phyloP scores from a whole-genome alignment of 169 alveolate species.

The Theileria parva region DNA sequence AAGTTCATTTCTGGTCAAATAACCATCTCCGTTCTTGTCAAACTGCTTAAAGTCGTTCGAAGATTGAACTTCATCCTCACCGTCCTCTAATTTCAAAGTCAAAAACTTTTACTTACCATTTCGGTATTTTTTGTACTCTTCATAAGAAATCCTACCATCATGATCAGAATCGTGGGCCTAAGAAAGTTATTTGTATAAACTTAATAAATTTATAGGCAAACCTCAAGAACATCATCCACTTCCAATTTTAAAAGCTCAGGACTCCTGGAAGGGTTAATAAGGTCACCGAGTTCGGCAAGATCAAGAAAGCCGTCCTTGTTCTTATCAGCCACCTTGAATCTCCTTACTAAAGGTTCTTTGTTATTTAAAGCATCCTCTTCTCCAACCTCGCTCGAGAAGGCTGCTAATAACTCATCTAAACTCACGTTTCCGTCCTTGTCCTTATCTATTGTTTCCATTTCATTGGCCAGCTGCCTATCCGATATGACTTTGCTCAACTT shows the following conservation, averaged over 20 bases:
- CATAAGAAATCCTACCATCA: conserved; percentile 75
- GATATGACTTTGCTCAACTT: conserved; percentile 55
- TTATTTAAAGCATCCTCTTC: conserved; percentile 65
- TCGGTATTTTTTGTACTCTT: conserved; percentile 61
- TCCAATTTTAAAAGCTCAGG: conserved; percentile 71
- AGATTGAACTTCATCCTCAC: conserved; percentile 31
- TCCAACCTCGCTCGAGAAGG: conserved; percentile 69
- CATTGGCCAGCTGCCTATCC: conserved; percentile 72
- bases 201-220: not conserved
- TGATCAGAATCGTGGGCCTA: conserved; percentile 74
- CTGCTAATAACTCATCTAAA: conserved; percentile 68
- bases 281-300: conserved; percentile 61
- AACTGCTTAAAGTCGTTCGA: conserved; percentile 70
- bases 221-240: conserved; percentile 66
- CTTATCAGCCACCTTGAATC: conserved; percentile 77
- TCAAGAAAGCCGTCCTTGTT: conserved; percentile 68
- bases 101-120: not conserved
- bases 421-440: conserved; percentile 74
- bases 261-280: conserved; percentile 73
- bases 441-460: conserved; percentile 72
- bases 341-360: conserved; percentile 61
- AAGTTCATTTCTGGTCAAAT: conserved; percentile 68
- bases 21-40: conserved; percentile 74
- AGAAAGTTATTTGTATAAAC: not conserved
- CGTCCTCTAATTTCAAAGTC: conserved; percentile 12